Percentiles rank a stretch among this genome's conserved stretches.
Evolutionary conservation across 2,329 filamentous ascomycete genomes (phyloP).

Genomic region (Eutypa lata): DNA sequence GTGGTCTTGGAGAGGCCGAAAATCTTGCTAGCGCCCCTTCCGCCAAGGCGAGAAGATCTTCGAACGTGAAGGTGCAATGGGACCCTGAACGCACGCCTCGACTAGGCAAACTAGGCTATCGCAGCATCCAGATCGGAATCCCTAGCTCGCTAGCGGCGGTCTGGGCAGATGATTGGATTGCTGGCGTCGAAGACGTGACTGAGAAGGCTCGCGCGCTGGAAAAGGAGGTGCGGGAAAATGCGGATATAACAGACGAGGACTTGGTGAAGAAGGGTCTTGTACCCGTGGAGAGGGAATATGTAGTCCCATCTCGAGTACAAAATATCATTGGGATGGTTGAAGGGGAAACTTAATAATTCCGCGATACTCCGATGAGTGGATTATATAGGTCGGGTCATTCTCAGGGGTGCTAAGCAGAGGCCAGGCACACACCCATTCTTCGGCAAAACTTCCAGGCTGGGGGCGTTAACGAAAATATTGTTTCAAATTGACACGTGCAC

Average conservation of each 20-base stretch:
- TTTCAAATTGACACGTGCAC: too few species aligned
- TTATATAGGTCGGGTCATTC: too few species aligned
- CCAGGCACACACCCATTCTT: too few species aligned
- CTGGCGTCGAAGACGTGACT: slow-evolving; percentile 57
- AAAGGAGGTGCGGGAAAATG: slow-evolving; percentile 38
- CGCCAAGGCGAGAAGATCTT: slow-evolving; percentile 9
- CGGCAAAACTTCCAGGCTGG: too few species aligned
- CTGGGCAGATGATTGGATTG: slow-evolving; percentile 51
- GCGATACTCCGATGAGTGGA: too few species aligned
- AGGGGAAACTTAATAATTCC: too few species aligned
- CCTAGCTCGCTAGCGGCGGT: slow-evolving; percentile 39
- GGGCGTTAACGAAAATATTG: too few species aligned
- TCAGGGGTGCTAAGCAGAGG: too few species aligned
- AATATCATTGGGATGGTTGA: background rate
- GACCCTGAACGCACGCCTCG: slow-evolving; percentile 54
- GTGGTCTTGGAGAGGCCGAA: slow-evolving; percentile 5
- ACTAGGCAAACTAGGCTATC: slow-evolving; percentile 43
- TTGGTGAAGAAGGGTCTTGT: slow-evolving; percentile 37
- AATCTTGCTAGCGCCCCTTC: too few species aligned
- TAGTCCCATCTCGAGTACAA: slow-evolving; percentile 25
- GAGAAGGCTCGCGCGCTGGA: slow-evolving; percentile 47
- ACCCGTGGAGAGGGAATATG: slow-evolving; percentile 42
- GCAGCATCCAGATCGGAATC: slow-evolving; percentile 63
- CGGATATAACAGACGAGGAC: slow-evolving; percentile 30
- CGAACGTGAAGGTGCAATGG: slow-evolving; percentile 57